phyloP scores from a whole-genome alignment of 2,329 filamentous ascomycete species.

The Gnomoniopsis sp. region DNA sequence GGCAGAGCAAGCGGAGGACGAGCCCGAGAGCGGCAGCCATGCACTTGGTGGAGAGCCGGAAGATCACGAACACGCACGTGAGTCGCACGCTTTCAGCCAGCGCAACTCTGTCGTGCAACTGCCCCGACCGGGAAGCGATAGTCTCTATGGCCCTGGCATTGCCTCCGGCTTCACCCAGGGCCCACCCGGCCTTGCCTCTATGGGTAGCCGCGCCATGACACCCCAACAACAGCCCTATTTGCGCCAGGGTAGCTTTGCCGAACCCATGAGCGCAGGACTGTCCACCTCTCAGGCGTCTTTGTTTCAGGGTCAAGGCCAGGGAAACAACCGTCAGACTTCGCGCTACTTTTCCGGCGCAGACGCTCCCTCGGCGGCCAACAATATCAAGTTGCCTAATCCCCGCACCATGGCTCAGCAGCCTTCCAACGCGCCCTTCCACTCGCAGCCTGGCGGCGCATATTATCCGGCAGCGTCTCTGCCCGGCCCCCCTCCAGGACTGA shows the following conservation, averaged over 20 bases:
- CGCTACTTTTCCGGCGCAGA: constrained; percentile 87
- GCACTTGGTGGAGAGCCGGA: constrained; percentile 92
- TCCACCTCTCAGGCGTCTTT: constrained; percentile 47
- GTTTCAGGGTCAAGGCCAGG: constrained; percentile 47
- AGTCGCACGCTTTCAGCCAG: constrained; percentile 50
- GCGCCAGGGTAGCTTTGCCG: constrained; percentile 53
- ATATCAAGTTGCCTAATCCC: constrained; percentile 73
- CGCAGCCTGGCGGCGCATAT: constrained; percentile 64
- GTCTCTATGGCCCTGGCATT: constrained; percentile 52
- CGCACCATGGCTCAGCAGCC: constrained; percentile 73
- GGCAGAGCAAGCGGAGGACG: constrained; percentile 65
- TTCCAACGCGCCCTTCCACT: constrained; percentile 77
- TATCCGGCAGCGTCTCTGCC: constrained; percentile 77
- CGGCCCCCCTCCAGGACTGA: constrained; percentile 89
- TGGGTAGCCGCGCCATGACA: constrained; percentile 70
- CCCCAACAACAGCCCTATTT: constrained; percentile 76
- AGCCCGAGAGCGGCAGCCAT: constrained; percentile 76
- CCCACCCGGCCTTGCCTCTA: constrained; percentile 51
- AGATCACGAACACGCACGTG: constrained; percentile 60
- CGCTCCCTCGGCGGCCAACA: constrained; percentile 55
- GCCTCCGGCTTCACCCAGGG: constrained; percentile 45
- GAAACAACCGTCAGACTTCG: constrained; percentile 79
- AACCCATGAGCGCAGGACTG: constrained; percentile 58
- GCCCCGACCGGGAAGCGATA: constrained; percentile 56
- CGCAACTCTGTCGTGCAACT: constrained; percentile 64